A percentile compares a stretch with the other conserved stretches of the same genome.
Evolutionary conservation across 2,329 filamentous ascomycete species (phyloP).

Genomic region (Thyridium curvatum): DNA sequence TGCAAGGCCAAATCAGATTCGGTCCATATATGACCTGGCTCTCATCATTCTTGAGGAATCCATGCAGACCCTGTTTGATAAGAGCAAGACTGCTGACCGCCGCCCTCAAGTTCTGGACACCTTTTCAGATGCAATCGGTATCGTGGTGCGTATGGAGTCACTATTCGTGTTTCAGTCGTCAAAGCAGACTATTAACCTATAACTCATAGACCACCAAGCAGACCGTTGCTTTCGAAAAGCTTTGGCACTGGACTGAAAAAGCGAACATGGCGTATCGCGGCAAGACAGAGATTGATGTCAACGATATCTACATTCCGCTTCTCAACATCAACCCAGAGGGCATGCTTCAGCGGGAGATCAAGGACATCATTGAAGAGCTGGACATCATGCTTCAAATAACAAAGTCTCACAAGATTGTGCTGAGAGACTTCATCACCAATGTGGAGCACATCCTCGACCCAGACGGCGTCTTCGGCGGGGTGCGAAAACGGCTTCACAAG

Average conservation of each 20-base stretch:
- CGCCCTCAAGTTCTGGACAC: slow-evolving; percentile 32
- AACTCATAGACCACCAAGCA: slow-evolving; percentile 26
- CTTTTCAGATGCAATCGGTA: slow-evolving; percentile 33
- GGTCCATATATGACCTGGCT: slow-evolving; percentile 32
- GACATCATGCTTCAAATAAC: slow-evolving; percentile 32
- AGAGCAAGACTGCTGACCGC: slow-evolving; percentile 17
- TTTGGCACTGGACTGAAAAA: slow-evolving; percentile 27
- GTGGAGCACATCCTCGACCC: slow-evolving; percentile 1
- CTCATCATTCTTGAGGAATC: slow-evolving; percentile 35
- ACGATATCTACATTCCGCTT: slow-evolving; percentile 14
- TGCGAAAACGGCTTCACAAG: background rate
- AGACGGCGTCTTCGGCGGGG: slow-evolving; percentile 3
- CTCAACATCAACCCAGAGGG: slow-evolving; percentile 37
- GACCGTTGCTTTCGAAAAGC: slow-evolving; percentile 26
- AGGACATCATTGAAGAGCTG: slow-evolving; percentile 41
- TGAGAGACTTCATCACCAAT: slow-evolving; percentile 7
- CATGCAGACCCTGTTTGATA: slow-evolving; percentile 31
- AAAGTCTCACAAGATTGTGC: slow-evolving; percentile 11
- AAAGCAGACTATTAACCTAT: too few relatives aligned
- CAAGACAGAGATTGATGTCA: slow-evolving; percentile 7
- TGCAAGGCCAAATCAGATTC: slow-evolving; percentile 15
- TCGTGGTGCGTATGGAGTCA: slow-evolving; percentile 23
- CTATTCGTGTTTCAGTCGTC: too few relatives aligned
- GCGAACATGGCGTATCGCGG: slow-evolving; percentile 10
- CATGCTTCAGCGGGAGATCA: slow-evolving; percentile 33